Evolutionary conservation across 179 eudicot species (phyloP), one percentile per base, ranked within the genome.

Genomic region (Patellifolia procumbens): DNA sequence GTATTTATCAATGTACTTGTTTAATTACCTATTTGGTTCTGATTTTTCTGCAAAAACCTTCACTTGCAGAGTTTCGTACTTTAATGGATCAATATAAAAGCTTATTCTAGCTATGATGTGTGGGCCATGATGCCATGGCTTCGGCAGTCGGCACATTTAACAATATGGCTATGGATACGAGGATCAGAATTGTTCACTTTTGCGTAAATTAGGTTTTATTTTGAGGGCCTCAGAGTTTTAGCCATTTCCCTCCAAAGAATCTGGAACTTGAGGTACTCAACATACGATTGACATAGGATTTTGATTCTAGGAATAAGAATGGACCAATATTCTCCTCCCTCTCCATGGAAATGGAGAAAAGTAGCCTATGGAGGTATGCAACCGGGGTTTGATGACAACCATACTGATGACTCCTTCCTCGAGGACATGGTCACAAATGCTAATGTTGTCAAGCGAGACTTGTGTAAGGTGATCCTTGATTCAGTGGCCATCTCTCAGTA

Each of bases 301-400:
- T 29, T 28, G 71, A 39, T 68, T 59, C n/a, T 7, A 51, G 80
- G 66, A 24, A 26, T 17, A 28, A 29, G n/a, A 59, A 74, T 66
- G 78, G 78, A 63, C 28, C 71, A 73, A 37, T 59, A 39, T 48
- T 62, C 68, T 32, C 55, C 83, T 56, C 79, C 82, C 68, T 46
- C 73, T 55, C 73, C 52, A 29, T 74, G 73, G 32, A 91, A 83
- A 86, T 94, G 98, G 98, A 89, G 92, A 65, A 94, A 94, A 85
- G 91, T 94, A 56, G 98, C 96, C 16, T 91, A 92, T 84, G 97
- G 97, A 56, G 98, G 98, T 28, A 92, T 91, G 98, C 97, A 94
- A 79, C 97, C 91, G 2, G 98, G 98, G 17, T 92, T 84, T 66
- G 94, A 91, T 68, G 98, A 94, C 80, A 92, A 92, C 81, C 89